Conservation (phyloP, 2,329 filamentous ascomycete species). For the Magnaporthiopsis incrustans region DNA sequence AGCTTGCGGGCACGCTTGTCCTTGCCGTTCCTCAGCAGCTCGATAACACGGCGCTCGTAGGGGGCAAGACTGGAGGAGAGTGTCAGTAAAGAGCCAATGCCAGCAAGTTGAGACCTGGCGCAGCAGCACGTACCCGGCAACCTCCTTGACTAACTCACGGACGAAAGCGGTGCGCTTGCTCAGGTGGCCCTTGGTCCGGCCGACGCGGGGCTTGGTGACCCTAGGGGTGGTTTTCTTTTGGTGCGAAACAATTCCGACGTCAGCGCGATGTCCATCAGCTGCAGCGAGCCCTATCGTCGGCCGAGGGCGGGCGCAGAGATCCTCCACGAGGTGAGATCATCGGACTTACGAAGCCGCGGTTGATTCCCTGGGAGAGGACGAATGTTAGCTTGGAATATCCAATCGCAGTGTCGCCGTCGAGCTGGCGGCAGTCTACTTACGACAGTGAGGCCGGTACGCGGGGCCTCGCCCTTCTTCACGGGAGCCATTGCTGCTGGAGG, state of each 20-base stretch:
- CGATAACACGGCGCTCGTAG: slow-evolving; percentile 98
- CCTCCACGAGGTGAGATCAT: slow-evolving; percentile 67
- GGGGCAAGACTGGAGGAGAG: slow-evolving; percentile 59
- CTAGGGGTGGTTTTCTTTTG: slow-evolving; percentile 67
- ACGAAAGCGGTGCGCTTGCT: slow-evolving; percentile 97
- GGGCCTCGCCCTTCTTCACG: slow-evolving; percentile 5
- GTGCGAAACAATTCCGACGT: slow-evolving; percentile 25
- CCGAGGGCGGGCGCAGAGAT: slow-evolving; percentile 48
- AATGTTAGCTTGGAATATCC: slow-evolving; percentile 1
- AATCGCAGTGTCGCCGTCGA: not conserved
- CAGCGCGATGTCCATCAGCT: slow-evolving; percentile 58
- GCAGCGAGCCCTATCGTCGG: slow-evolving; percentile 25
- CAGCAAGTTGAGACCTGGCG: not conserved
- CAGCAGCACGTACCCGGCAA: slow-evolving; percentile 66
- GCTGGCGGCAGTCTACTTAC: slow-evolving; percentile 1
- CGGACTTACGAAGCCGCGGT: slow-evolving; percentile 48
- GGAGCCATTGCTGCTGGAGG: slow-evolving; percentile 7
- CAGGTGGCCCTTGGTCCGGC: slow-evolving; percentile 86
- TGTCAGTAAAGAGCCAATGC: slow-evolving; percentile 8
- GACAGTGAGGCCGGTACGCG: slow-evolving; percentile 4
- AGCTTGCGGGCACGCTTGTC: slow-evolving; percentile 99
- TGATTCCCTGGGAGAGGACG: slow-evolving; percentile 18
- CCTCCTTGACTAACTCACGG: slow-evolving; percentile 95
- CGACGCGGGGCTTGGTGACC: slow-evolving; percentile 70
- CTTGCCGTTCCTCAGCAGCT: slow-evolving; percentile 97